Base-by-base conservation (phyloP, 2,329 filamentous ascomycete genomes). In the Fusarium agapanthi region DNA sequence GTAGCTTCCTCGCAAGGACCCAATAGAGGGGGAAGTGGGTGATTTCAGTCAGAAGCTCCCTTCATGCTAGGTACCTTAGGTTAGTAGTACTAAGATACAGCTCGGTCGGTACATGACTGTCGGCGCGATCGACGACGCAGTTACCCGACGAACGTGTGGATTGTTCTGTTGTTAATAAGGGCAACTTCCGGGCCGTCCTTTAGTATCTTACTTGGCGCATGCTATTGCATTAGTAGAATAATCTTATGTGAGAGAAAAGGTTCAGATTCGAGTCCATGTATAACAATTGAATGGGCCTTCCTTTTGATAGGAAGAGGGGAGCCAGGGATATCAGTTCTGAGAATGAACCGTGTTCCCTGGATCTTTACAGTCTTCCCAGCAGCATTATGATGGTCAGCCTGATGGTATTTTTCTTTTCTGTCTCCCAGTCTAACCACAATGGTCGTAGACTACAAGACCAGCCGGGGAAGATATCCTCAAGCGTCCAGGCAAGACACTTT, bases 131-230 rank as follows among this genome's bases (percentile, higher is more conserved):
- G 64, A 60, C 66, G 32, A 75, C 61, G 72, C 60, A 71, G 45
- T 65, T 48, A 69, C 63, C 73, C 64, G 71, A 61, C 40, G 71
- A 76, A 73, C 75, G 51, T 61, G 69, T 75, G 66, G 73, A 71
- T 62, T 58, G n/a, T 45, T 59, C 53, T 48, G 28, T 32, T 69
- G 53, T 35, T 32, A 59, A 40, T 32, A 61, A 34, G 41, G 35
- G 28, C 45, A 60, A 47, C 34, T 59, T 62, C 48, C 48, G 43
- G 43, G 53, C 60, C 57, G 45, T 58, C 43, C 28, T 54, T 56
- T 62, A 53, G 37, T 30, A 41, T 43, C 48, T 57, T 58, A 59
- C 37, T 57, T 62, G 48, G 44, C 28, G 34, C 47, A 28, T 62
- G 30, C 32, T 65, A 61, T 61, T 73, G 66, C 58, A 68, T 53